Evolutionary conservation across 495 filamentous ascomycete genomes (phyloP).

Genomic region (Hypomontagnella submonticulosa): DNA sequence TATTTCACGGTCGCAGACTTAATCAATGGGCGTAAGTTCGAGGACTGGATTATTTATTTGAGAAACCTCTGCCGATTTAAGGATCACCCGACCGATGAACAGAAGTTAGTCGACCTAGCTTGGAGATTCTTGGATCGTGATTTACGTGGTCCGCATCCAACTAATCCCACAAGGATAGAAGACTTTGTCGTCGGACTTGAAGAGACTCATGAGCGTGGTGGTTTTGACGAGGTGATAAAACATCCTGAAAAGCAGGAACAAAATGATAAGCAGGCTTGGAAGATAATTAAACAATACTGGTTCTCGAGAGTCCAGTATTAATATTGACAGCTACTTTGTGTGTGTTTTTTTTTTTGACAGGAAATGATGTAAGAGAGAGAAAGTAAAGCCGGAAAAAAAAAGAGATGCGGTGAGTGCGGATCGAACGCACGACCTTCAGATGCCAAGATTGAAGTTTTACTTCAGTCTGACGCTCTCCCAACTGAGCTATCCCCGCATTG

Average conservation of each 20-base stretch:
- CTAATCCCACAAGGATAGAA: slow-evolving; percentile 14
- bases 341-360: too few relatives aligned
- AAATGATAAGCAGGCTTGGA: slow-evolving; percentile 40
- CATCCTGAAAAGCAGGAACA: slow-evolving; percentile 25
- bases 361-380: too few relatives aligned
- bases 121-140: slow-evolving; percentile 45
- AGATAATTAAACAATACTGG: slow-evolving; percentile 31
- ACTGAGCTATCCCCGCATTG: too few relatives aligned
- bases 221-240: slow-evolving; percentile 22
- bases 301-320: slow-evolving; percentile 30
- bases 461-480: too few relatives aligned
- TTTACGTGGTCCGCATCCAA: slow-evolving; percentile 34
- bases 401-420: too few relatives aligned
- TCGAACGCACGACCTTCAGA: too few relatives aligned
- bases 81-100: slow-evolving; percentile 34
- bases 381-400: too few relatives aligned
- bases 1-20: slow-evolving; percentile 38
- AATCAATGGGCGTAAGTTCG: slow-evolving; percentile 18
- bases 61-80: slow-evolving; percentile 26
- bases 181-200: slow-evolving; percentile 35
- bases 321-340: not conserved
- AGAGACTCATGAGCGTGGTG: slow-evolving; percentile 7
- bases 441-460: too few relatives aligned
- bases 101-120: slow-evolving; percentile 38
- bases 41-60: slow-evolving; percentile 40